A percentile compares a stretch with the other conserved stretches of the same genome.
Conservation (phyloP, 352 stramenopile genomes). For the Pythium myriotylum region DNA sequence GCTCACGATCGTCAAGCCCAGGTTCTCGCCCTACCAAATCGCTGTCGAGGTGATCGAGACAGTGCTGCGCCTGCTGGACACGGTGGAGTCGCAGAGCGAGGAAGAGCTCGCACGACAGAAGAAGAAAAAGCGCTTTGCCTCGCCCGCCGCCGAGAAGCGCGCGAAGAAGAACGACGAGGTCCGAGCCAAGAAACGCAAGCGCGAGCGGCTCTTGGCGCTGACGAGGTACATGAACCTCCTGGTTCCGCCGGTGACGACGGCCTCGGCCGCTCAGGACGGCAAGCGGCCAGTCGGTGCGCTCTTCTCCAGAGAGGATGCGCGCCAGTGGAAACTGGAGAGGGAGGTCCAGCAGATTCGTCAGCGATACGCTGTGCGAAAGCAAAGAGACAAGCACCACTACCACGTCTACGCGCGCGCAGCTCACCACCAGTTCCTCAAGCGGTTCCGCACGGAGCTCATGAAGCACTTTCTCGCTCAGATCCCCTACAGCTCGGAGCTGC, state of each 20-base stretch:
- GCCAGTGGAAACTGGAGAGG: constrained; percentile 45
- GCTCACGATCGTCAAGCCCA: constrained; percentile 19
- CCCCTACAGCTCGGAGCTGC: constrained; percentile 49
- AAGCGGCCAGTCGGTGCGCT: constrained; percentile 43
- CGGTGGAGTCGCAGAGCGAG: constrained; percentile 22
- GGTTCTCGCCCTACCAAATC: constrained; percentile 40
- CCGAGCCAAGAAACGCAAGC: constrained; percentile 42
- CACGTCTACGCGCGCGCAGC: constrained; percentile 42
- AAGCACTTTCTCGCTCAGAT: constrained; percentile 54
- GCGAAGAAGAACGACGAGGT: constrained; percentile 50
- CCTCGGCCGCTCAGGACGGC: constrained; percentile 7
- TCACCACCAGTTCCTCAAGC: constrained; percentile 52
- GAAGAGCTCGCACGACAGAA: neutral
- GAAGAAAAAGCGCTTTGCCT: constrained; percentile 50
- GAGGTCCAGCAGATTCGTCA: constrained; percentile 49
- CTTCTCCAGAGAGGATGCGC: constrained; percentile 54
- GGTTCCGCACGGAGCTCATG: constrained; percentile 47
- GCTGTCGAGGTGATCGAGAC: constrained; percentile 52
- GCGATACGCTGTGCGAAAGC: constrained; percentile 37
- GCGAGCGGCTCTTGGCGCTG: constrained; percentile 33
- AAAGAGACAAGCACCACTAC: constrained; percentile 38
- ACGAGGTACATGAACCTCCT: constrained; percentile 49
- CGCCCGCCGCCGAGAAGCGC: constrained; percentile 47
- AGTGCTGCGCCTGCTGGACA: constrained; percentile 42
- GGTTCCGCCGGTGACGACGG: constrained; percentile 28